phyloP scores from a whole-genome alignment of 2,329 filamentous ascomycete genomes.

The Xylaria sp. region DNA sequence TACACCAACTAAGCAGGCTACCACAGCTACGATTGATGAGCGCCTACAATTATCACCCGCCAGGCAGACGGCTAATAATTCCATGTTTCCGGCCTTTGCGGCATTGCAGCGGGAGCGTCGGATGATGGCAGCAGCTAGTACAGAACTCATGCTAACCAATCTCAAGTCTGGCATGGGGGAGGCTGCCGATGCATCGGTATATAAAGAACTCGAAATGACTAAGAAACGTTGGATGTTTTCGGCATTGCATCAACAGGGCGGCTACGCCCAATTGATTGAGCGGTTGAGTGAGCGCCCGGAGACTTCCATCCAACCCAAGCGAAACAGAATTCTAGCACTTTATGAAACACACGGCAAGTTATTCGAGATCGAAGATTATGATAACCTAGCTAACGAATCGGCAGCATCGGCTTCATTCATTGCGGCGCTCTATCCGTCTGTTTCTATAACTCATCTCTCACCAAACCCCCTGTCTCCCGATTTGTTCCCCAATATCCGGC shows the following conservation, averaged over 20 bases:
- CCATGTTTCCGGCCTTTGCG: conserved; percentile 50
- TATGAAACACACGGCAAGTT: conserved; percentile 63
- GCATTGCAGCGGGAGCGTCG: conserved; percentile 64
- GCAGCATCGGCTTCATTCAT: conserved; percentile 63
- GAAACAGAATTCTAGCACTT: conserved; percentile 58
- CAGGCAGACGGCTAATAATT: conserved; percentile 41
- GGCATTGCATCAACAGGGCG: conserved; percentile 61
- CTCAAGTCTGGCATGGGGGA: conserved; percentile 64
- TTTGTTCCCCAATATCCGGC: conserved; percentile 53
- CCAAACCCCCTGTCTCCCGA: conserved; percentile 56
- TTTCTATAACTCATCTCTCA: conserved; percentile 61
- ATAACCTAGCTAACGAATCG: conserved; percentile 49
- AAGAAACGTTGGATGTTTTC: conserved; percentile 73
- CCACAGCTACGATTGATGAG: conserved; percentile 39
- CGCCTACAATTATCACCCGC: conserved; percentile 37
- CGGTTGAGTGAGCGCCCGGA: conserved; percentile 28
- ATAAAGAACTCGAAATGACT: conserved; percentile 63
- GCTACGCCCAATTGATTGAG: conserved; percentile 46
- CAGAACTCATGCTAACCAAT: conserved; percentile 63
- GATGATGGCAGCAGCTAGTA: conserved; percentile 65
- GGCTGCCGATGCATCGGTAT: conserved; percentile 59
- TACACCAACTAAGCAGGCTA: conserved; percentile 44
- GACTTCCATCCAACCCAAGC: conserved; percentile 38
- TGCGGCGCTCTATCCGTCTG: conserved; percentile 56
- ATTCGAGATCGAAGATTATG: conserved; percentile 14